A percentile compares a stretch with the other conserved stretches of the same genome.
Evolutionary conservation across 1,139 yeast genomes (phyloP).

Genomic region (Candida labiduridarum): DNA sequence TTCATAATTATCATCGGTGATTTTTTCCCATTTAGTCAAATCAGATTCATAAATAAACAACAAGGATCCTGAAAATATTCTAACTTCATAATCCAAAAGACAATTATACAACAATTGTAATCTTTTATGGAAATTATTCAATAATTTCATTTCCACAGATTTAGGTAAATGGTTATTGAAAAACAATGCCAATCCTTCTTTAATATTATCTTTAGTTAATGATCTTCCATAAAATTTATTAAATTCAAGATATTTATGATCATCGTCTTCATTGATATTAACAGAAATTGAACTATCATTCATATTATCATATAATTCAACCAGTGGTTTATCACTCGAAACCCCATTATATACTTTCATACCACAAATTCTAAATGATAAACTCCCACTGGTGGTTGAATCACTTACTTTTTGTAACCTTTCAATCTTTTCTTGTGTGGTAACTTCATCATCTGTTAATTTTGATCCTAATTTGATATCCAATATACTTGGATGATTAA

Average conservation of each 20-base stretch:
- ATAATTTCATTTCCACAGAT: constrained; percentile 23
- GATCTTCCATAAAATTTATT: constrained; percentile 75
- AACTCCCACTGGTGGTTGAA: constrained; percentile 77
- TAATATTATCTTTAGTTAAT: constrained; percentile 46
- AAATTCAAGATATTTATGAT: constrained; percentile 47
- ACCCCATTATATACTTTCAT: constrained; percentile 58
- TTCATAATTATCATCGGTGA: constrained; percentile 26
- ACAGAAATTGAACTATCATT: constrained; percentile 16
- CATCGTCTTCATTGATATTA: constrained; percentile 20
- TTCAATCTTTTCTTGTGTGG: constrained; percentile 58
- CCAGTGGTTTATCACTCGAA: constrained; percentile 5
- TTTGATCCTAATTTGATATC: constrained; percentile 82
- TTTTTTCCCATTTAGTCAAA: constrained; percentile 43
- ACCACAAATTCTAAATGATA: constrained; percentile 82
- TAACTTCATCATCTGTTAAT: constrained; percentile 62
- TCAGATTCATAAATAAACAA: constrained; percentile 78
- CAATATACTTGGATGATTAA: constrained; percentile 65
- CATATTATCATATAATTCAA: constrained; percentile 20
- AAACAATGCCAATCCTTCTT: constrained; percentile 53
- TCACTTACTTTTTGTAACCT: constrained; percentile 66
- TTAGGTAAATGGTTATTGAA: constrained; percentile 12
- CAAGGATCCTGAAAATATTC: constrained; percentile 75
- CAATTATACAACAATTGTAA: constrained; percentile 68
- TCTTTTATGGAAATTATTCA: constrained; percentile 52
- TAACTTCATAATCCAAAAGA: constrained; percentile 59